Percentiles rank a stretch among this genome's conserved stretches.
Conservation (phyloP, 768 basidiomycete genomes). For the Pleurotus pulmonarius region DNA sequence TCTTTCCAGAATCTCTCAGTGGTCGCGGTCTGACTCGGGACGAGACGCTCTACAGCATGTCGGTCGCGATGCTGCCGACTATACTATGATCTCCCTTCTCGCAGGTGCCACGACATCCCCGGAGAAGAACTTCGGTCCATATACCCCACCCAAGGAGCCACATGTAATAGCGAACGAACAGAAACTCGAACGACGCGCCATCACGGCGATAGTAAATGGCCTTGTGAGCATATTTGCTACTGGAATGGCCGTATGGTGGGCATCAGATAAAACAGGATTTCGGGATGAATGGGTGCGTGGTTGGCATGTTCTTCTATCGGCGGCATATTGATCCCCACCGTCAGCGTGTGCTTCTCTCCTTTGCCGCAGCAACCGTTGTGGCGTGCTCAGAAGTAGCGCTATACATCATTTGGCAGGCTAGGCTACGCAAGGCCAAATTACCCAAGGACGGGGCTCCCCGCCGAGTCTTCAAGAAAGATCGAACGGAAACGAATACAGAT, state of each 20-base stretch:
- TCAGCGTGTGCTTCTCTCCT: conserved; percentile 59
- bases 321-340: conserved; percentile 5
- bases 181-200: conserved; percentile 57
- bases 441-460: conserved; percentile 15
- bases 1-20: conserved; percentile 58
- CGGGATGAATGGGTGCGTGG: conserved; percentile 70
- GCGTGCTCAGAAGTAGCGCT: conserved; percentile 67
- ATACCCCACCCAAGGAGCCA: conserved; percentile 36
- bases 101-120: conserved; percentile 81
- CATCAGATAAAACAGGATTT: conserved; percentile 60
- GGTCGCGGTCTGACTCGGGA: conserved; percentile 59
- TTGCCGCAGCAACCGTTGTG: conserved; percentile 60
- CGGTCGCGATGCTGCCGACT: conserved; percentile 50
- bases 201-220: conserved; percentile 69
- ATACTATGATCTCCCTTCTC: conserved; percentile 70
- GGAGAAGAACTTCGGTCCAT: conserved; percentile 60
- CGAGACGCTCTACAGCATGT: conserved; percentile 27
- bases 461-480: conserved; percentile 28
- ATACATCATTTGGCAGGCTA: conserved; percentile 71
- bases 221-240: conserved; percentile 65
- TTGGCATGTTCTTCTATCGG: conserved; percentile 1
- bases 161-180: conserved; percentile 33
- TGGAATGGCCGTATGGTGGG: conserved; percentile 72
- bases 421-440: conserved; percentile 26
- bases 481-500: conserved; percentile 16